Evolutionary conservation across 2,329 filamentous ascomycete genomes (phyloP).

Genomic region (Paraphaeosphaeria sporulosa): DNA sequence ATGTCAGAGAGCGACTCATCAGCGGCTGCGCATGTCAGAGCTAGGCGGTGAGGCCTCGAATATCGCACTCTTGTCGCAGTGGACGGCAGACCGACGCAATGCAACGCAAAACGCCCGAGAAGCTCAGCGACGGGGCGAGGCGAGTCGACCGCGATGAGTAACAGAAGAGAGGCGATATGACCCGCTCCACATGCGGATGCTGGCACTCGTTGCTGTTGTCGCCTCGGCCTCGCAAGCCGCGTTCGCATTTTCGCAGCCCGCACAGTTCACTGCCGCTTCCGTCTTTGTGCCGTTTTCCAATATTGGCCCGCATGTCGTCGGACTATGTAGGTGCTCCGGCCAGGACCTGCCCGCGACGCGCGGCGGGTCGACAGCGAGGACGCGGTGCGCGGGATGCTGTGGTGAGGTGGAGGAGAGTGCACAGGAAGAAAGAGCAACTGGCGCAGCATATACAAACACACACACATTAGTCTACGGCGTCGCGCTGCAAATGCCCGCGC

Average conservation of each 20-base stretch:
- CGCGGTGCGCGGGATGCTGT: not conserved
- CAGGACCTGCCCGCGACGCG: slow-evolving; percentile 25
- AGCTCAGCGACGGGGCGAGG: not conserved
- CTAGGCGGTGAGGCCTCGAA: slow-evolving; percentile 15
- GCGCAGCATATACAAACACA: not conserved
- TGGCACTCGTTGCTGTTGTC: slow-evolving; percentile 26
- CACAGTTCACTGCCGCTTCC: slow-evolving; percentile 39
- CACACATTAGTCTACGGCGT: not conserved
- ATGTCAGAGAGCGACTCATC: slow-evolving; percentile 29
- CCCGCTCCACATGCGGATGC: slow-evolving; percentile 24
- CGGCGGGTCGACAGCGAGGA: not conserved
- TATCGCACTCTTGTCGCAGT: not conserved
- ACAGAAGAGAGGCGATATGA: slow-evolving; percentile 1
- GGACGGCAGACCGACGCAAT: not conserved
- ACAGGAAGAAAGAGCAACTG: not conserved
- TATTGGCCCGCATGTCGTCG: slow-evolving; percentile 41
- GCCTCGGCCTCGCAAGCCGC: slow-evolving; percentile 26
- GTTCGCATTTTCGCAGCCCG: slow-evolving; percentile 29
- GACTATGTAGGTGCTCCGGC: slow-evolving; percentile 24
- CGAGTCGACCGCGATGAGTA: not conserved
- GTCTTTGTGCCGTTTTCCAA: slow-evolving; percentile 42
- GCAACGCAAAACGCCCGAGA: not conserved
- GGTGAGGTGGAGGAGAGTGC: not conserved
- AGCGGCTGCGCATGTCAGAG: slow-evolving; percentile 15
- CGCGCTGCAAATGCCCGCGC: slow-evolving; percentile 5